Conservation (phyloP, 2,329 filamentous ascomycete genomes). For the Monosporascus sp. region DNA sequence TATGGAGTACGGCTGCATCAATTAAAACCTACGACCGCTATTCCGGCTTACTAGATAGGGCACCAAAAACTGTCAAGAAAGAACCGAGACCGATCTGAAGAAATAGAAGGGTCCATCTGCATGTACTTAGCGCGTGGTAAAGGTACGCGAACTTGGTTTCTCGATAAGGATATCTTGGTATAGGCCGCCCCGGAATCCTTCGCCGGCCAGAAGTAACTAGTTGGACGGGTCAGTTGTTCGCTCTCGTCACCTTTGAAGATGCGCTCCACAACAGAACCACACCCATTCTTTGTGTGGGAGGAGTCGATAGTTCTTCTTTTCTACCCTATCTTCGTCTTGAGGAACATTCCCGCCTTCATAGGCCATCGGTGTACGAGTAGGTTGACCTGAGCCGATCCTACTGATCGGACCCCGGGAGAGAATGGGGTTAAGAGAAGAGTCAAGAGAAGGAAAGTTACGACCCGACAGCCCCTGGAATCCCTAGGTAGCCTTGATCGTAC, state of each 20-base stretch:
- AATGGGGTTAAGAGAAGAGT: too few relatives aligned
- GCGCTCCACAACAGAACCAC: conserved; percentile 41
- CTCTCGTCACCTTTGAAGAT: conserved; percentile 41
- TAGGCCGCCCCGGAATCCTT: conserved; percentile 40
- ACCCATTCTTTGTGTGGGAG: conserved; percentile 40
- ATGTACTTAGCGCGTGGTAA: conserved; percentile 36
- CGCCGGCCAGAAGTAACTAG: conserved; percentile 38
- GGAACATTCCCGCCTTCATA: too few relatives aligned
- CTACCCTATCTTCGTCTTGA: neutral
- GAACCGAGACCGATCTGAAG: conserved; percentile 44
- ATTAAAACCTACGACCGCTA: conserved; percentile 2
- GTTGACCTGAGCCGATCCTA: too few relatives aligned
- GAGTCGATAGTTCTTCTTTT: conserved; percentile 25
- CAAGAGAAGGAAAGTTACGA: too few relatives aligned
- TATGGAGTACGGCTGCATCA: too few relatives aligned
- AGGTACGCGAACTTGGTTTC: conserved; percentile 37
- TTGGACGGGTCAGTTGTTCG: conserved; percentile 35
- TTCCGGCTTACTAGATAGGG: conserved; percentile 31
- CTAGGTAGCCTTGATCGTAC: too few relatives aligned
- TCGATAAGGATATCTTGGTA: conserved; percentile 42
- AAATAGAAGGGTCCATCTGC: conserved; percentile 40
- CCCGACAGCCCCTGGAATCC: too few relatives aligned
- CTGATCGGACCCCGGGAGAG: too few relatives aligned
- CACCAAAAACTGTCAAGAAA: conserved; percentile 41
- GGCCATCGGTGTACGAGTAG: too few relatives aligned